Conservation (phyloP, 2,329 filamentous ascomycete species). For the Triangularia verruculosa region DNA sequence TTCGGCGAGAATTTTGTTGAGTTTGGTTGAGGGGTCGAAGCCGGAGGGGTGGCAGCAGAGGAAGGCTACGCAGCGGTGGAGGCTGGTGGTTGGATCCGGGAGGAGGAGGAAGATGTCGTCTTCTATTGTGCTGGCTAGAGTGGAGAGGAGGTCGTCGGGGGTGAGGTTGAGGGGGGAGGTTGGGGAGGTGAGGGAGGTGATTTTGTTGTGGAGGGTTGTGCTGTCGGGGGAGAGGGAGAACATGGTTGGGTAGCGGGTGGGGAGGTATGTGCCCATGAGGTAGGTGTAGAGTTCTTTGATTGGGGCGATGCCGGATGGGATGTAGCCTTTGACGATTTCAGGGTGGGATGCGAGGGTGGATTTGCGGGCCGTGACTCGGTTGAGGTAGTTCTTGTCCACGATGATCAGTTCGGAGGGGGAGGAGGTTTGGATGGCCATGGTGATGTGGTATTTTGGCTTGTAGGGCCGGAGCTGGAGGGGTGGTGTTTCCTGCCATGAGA, state of each 20-base stretch:
- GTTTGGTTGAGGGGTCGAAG: constrained; percentile 50
- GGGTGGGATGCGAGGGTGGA: constrained; percentile 39
- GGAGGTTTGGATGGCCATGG: constrained; percentile 38
- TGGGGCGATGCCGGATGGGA: constrained; percentile 39
- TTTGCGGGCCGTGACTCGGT: constrained; percentile 41
- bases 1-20: constrained; percentile 46
- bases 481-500: constrained; percentile 39
- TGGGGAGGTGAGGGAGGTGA: constrained; percentile 36
- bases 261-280: constrained; percentile 47
- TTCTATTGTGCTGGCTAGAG: constrained; percentile 50
- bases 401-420: constrained; percentile 47
- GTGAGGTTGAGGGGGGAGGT: constrained; percentile 30
- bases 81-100: constrained; percentile 35
- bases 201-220: constrained; percentile 37
- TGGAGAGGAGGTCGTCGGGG: constrained; percentile 36
- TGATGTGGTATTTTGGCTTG: constrained; percentile 52
- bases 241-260: constrained; percentile 46
- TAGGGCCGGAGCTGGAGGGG: constrained; percentile 46
- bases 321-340: constrained; percentile 41
- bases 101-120: constrained; percentile 53
- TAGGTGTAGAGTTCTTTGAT: constrained; percentile 49
- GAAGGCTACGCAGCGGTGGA: constrained; percentile 47
- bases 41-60: constrained; percentile 52
- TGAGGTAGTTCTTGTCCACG: constrained; percentile 50
- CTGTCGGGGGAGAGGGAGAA: constrained; percentile 37